Evolutionary conservation across 345 rosid genomes (phyloP), one percentile per base, ranked within the genome.

Genomic region (Lepidium didymum): DNA sequence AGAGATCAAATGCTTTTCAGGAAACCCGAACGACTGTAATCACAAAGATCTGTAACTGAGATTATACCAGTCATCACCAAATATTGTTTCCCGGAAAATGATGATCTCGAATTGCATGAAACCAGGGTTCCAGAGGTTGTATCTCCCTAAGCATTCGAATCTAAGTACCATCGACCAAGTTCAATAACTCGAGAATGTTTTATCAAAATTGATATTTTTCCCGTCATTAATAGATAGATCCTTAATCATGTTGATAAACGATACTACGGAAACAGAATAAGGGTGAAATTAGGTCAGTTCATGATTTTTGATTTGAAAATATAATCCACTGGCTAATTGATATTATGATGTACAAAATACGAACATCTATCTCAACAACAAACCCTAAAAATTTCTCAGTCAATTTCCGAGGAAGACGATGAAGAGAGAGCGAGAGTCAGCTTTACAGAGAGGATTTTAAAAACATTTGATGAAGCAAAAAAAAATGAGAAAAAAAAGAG

Each of bases 391-490:
- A 14, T 52, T 52, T 43, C 67, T 73, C 67, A 19, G 31, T 66
- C 47, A 53, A 57, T 65, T 18, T 43, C 8, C 16, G 68, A 74
- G 49, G 73, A 67, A 42, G 77, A 73, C 52, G 67, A 66, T n/a
- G 62, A 50, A 58, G 62, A 56, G 50, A 25, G 76, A 73, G 59
- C 49, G 45, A 54, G 76, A 57, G 61, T 66, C 61, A 51, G 62
- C 77, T 74, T 60, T 67, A 74, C 77, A 74, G 44, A 74, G 63
- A 67, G 21, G 57, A 38, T 44, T 53, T 27, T 7, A 5, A 56
- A 42, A 40, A 62, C 56, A 46, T 52, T 60, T 41, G 4, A 16
- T 56, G 6, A 8, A 58, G 1, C 13, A 37, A 16, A 34, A 51
- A 31, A 35, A 40, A 16, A 36, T 5, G 7, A 29, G 7, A 41